Conservation (phyloP, 2,329 filamentous ascomycete genomes). For the Colletotrichum sublineola region DNA sequence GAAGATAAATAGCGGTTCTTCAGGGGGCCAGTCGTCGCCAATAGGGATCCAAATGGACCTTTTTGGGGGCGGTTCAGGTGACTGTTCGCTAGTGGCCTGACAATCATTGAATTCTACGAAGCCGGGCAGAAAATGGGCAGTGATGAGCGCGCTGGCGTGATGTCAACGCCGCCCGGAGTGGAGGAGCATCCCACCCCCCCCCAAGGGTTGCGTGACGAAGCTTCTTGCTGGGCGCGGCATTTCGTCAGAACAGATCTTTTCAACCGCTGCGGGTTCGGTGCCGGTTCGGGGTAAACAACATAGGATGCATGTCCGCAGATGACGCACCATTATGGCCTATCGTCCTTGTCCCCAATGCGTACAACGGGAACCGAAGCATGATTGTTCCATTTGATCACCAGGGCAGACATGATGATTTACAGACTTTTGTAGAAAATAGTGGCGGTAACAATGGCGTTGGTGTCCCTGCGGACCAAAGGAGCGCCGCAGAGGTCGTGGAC, state of each 20-base stretch:
- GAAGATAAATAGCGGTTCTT: not conserved
- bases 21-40: not conserved
- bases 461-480: constrained; percentile 14
- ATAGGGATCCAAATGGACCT: not conserved
- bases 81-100: constrained; percentile 22
- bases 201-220: constrained; percentile 17
- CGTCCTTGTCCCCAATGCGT: not conserved
- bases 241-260: constrained; percentile 19
- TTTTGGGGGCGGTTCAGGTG: constrained; percentile 17
- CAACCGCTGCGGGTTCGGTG: not conserved
- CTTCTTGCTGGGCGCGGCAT: constrained; percentile 10
- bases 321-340: not conserved
- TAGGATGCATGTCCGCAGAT: not conserved
- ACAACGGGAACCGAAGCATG: not conserved
- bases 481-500: not conserved
- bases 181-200: constrained; percentile 29
- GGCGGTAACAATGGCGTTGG: not conserved
- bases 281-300: not conserved
- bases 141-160: constrained; percentile 29
- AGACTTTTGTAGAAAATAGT: not conserved
- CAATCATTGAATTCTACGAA: constrained; percentile 1
- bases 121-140: constrained; percentile 20
- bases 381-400: not conserved
- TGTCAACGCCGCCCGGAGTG: constrained; percentile 17
- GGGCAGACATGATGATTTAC: not conserved